These are phyloP conservation scores for Kluyveromyces marxianus DNA, from an alignment of 1,139 yeast genomes.

Conservation along the genomic window DNA sequence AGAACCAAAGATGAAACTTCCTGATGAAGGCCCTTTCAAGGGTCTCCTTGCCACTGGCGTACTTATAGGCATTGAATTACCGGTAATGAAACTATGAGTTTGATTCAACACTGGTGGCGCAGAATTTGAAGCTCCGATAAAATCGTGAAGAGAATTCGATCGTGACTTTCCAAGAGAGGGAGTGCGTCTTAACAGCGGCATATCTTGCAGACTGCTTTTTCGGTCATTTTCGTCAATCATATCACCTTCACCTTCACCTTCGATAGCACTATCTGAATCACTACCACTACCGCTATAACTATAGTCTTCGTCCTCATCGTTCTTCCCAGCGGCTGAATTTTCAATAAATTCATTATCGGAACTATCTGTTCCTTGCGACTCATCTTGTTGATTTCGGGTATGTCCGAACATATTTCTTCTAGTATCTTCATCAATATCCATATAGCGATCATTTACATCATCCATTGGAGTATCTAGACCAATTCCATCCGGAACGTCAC, in stretches of 20 bases:
- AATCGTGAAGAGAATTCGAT: slow-evolving; percentile 21
- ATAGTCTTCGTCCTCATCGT: slow-evolving; percentile 13
- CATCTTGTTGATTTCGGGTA: background rate
- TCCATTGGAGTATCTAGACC: slow-evolving; percentile 30
- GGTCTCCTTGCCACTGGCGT: background rate
- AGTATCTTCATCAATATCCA: slow-evolving; percentile 1
- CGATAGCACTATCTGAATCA: slow-evolving; percentile 10
- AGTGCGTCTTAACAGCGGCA: slow-evolving; percentile 20
- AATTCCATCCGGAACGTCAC: slow-evolving; percentile 36
- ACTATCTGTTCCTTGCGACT: slow-evolving; percentile 36
- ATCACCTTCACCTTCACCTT: slow-evolving; percentile 13
- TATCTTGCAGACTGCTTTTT: slow-evolving; percentile 1
- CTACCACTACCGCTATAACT: slow-evolving; percentile 3
- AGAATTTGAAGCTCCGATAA: slow-evolving; percentile 12
- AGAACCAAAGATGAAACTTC: slow-evolving; percentile 26
- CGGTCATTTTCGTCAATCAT: slow-evolving; percentile 3
- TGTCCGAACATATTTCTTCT: slow-evolving; percentile 3
- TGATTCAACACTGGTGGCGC: slow-evolving; percentile 4
- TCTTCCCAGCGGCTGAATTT: slow-evolving; percentile 15
- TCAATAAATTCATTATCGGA: slow-evolving; percentile 19
- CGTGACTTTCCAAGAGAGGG: slow-evolving; percentile 24
- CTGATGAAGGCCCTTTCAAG: slow-evolving; percentile 12
- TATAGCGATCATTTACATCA: slow-evolving; percentile 14
- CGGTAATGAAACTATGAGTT: slow-evolving; percentile 28
- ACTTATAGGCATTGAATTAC: slow-evolving; percentile 9